Evolutionary conservation across 2,329 filamentous ascomycete genomes (phyloP).

Genomic region (Domatiomyces globalis): DNA sequence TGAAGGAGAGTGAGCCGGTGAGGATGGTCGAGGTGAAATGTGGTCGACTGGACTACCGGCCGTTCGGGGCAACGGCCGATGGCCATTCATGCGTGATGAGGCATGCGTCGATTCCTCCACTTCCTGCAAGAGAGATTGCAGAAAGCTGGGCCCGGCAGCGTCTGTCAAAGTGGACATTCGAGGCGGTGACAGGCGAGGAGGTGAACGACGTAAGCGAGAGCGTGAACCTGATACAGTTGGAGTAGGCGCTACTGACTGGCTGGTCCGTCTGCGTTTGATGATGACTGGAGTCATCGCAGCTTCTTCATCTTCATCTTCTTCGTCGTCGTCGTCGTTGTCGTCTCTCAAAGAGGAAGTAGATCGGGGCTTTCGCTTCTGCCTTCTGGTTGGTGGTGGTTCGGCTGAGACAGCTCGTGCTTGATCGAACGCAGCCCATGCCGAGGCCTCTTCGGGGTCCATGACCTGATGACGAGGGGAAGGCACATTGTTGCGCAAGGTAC

Average conservation of each 20-base stretch:
- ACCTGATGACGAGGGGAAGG: conserved; percentile 37
- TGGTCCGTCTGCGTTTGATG: conserved; percentile 15
- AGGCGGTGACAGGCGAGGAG: conserved; percentile 18
- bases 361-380: conserved; percentile 65
- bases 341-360: conserved; percentile 58
- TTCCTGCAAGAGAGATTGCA: conserved; percentile 76
- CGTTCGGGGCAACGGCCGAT: conserved; percentile 16
- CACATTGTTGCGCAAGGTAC: conserved; percentile 28
- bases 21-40: conserved; percentile 27
- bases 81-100: conserved; percentile 22
- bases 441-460: conserved; percentile 65
- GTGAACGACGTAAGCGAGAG: conserved; percentile 7
- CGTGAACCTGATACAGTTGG: conserved; percentile 8
- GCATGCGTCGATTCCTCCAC: conserved; percentile 49
- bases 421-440: conserved; percentile 84
- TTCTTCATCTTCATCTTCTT: conserved; percentile 36
- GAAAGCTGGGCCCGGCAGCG: conserved; percentile 55
- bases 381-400: conserved; percentile 31
- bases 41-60: conserved; percentile 25
- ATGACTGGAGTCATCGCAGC: conserved; percentile 3
- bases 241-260: conserved; percentile 5
- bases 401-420: conserved; percentile 59
- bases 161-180: conserved; percentile 17
- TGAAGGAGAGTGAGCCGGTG: conserved; percentile 28
- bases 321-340: conserved; percentile 32